Evolutionary conservation across 2,329 filamentous ascomycete species (phyloP), one percentile per base, ranked within the genome.

Genomic region (Pestalotiopsis sp.): DNA sequence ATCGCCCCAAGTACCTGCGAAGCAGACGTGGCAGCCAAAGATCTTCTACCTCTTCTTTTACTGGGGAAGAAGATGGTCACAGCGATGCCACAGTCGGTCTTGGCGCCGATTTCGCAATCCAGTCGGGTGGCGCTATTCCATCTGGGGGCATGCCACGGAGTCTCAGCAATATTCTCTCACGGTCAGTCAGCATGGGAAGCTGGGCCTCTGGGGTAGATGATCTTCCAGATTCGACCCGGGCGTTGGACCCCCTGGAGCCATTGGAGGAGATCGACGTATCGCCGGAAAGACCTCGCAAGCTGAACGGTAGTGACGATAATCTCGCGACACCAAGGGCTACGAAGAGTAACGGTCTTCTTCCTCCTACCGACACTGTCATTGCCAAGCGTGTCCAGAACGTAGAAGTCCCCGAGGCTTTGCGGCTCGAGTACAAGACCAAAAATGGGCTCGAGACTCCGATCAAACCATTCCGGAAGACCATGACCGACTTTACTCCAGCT

Each of bases 331-430:
- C 95, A 1, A 91, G 88, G 78, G 83, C 90, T 69, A 84, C 85
- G 75, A 82, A 87, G 72, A 80, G 80, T 75, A 74, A 80, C 74
- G 82, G 87, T 64, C 80, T 89, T 56, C 83, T 87, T 23, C 88
- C 91, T 6, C 93, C 93, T 2, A 96, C 94, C 1, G 95, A 98
- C 77, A 98, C 94, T 2, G 91, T 94, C 64, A 92, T 98, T 75
- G 91, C 94, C 58, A 92, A 94, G 68, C 95, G 96, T 77, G 92
- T 98, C 60, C 92, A 93, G 74, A 94, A 95, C 75, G 93, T 98
- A 14, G 93, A 95, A 68, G 93, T 98, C 1, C 95, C 95, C 3
- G 94, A 96, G 75, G 96, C 93, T 4, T 85, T 98, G 69, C 94
- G 93, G 3, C 90, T 91, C 73, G 93, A 97, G 77, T 98, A 96